Base-by-base conservation (phyloP, 306 rosid genomes). In the Castanea sativa region DNA sequence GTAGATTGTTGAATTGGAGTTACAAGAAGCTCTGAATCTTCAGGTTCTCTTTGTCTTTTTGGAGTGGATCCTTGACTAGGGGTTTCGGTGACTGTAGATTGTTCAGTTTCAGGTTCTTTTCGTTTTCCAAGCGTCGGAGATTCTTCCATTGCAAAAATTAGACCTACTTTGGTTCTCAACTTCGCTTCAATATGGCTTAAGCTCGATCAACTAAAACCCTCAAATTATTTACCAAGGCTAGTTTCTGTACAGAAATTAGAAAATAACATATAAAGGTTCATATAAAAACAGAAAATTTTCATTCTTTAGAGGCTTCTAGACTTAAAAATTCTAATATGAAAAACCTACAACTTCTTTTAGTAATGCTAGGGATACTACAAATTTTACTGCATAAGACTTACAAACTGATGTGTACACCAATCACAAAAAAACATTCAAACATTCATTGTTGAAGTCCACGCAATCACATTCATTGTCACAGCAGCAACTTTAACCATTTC, bases 71-170 rank as follows among this genome's bases (percentile, higher is more conserved):
- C 88, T 61, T 79, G 52, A 21, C 7, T 33, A 63, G 63, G 73
- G 29, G 21, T 71, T 5, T 63, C 76, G 0, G 76, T 8, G 38
- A 32, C 79, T 19, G 43, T 77, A 3, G 73, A 53, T n/a, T 73
- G 83, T 65, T 80, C 87, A 45, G 77, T 75, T 53, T 88, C 83
- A 4, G 72, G 15, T 60, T 85, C 89, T 16, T 83, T 86, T 75
- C 96, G 88, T 69, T 92, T 94, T 21, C 87, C 85, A 8, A 74
- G 89, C 0, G 83, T 74, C 0, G 90, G 74, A 11, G 93, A 75
- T 59, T 88, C 97, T 69, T 69, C 93, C 97, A 89, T 91, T 60
- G 32, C 23, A 33, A 25, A 45, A 72, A 8, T 29, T 15, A 72
- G 14, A 51, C n/a, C 55, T 25, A 29, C 58, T 29, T 23, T 13